phyloP scores from a whole-genome alignment of 495 filamentous ascomycete species.

The Penicillium paxilli region DNA sequence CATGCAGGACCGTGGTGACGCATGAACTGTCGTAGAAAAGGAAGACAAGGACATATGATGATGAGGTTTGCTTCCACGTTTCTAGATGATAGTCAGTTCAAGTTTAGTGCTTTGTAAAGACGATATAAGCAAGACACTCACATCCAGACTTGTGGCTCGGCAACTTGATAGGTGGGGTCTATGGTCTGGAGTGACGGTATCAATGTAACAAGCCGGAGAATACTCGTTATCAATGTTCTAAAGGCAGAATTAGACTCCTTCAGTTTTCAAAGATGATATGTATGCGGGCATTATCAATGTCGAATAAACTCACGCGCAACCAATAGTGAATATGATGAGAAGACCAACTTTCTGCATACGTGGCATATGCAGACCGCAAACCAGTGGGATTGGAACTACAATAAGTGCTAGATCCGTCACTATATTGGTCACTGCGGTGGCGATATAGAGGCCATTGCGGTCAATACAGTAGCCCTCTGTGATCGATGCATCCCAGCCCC shows the following conservation, averaged over 20 bases:
- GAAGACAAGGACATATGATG: constrained; percentile 27
- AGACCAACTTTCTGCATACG: constrained; percentile 20
- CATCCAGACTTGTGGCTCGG: constrained; percentile 18
- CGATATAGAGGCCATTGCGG: constrained; percentile 28
- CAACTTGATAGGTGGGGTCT: constrained; percentile 20
- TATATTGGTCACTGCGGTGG: constrained; percentile 37
- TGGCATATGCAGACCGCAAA: not conserved
- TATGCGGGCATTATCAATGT: too few species aligned
- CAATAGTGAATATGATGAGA: constrained; percentile 21
- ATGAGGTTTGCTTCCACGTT: constrained; percentile 28
- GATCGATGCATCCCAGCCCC: constrained; percentile 26
- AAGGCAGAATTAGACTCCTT: not conserved
- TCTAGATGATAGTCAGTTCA: not conserved
- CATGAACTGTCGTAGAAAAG: constrained; percentile 24
- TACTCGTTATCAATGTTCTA: constrained; percentile 27
- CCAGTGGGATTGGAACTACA: not conserved
- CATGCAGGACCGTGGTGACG: constrained; percentile 17
- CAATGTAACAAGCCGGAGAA: constrained; percentile 28
- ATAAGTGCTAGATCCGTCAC: not conserved
- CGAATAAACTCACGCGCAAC: constrained; percentile 25
- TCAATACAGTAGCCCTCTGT: constrained; percentile 31
- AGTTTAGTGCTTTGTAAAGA: not conserved
- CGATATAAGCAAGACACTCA: not conserved
- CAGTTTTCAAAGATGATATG: too few species aligned
- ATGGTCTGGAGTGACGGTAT: constrained; percentile 13